A percentile compares a stretch with the other conserved stretches of the same genome.
These are phyloP conservation scores for Ostreobium quekettii DNA, from an alignment of 139 green algal species.

Conservation along the genomic window DNA sequence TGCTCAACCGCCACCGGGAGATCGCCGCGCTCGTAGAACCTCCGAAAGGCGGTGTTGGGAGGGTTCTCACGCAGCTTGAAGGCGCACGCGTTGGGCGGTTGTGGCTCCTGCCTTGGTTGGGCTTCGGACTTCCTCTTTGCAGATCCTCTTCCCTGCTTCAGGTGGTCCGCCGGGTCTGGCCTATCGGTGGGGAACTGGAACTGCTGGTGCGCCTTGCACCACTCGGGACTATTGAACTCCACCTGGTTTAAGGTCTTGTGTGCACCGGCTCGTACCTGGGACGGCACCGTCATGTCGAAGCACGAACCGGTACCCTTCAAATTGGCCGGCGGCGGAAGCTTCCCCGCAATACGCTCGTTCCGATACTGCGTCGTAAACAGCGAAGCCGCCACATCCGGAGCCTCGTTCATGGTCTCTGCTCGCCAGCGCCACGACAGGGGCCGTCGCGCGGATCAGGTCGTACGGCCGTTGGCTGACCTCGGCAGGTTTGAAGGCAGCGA, in stretches of 20 bases:
- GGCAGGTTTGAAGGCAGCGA: too few relatives aligned
- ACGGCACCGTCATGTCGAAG: slow-evolving; percentile 30
- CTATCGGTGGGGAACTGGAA: slow-evolving; percentile 28
- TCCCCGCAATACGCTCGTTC: slow-evolving; percentile 29
- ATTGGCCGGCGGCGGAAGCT: neutral
- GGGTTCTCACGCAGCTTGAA: slow-evolving; percentile 49
- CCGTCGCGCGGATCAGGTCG: too few relatives aligned
- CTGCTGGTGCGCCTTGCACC: slow-evolving; percentile 25
- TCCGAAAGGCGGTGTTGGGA: slow-evolving; percentile 67
- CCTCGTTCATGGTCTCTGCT: neutral
- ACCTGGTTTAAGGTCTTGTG: slow-evolving; percentile 18
- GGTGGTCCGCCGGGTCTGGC: slow-evolving; percentile 27
- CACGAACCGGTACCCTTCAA: slow-evolving; percentile 28
- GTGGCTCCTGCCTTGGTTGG: neutral
- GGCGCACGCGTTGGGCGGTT: slow-evolving; percentile 34
- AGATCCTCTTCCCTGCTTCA: slow-evolving; percentile 30
- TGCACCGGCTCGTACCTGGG: slow-evolving; percentile 16
- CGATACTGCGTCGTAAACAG: slow-evolving; percentile 34
- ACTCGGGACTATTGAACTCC: slow-evolving; percentile 18
- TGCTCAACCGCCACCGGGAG: slow-evolving; percentile 75
- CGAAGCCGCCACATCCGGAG: slow-evolving; percentile 24
- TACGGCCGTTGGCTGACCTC: too few relatives aligned
- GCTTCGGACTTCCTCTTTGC: neutral
- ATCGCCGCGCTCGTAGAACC: slow-evolving; percentile 76
- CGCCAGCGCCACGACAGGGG: too few relatives aligned